These are phyloP conservation scores for Viola pubescens DNA, from an alignment of 441 rosid species.

Conservation along the genomic window DNA sequence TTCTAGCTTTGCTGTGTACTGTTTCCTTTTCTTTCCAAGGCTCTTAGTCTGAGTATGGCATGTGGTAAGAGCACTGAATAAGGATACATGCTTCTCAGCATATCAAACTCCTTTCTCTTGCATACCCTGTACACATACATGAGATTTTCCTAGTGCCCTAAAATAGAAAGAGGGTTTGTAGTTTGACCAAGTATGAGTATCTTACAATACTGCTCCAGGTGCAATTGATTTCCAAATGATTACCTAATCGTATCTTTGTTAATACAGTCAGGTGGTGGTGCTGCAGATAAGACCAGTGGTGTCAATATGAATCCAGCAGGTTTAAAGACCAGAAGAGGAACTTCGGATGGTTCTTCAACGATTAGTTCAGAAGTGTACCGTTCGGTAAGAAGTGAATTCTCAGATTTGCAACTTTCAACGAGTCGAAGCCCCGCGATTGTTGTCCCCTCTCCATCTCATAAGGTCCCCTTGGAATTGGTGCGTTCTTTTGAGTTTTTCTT, in stretches of 20 bases:
- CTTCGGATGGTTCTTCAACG: slow-evolving; percentile 20
- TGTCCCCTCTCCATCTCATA: slow-evolving; percentile 31
- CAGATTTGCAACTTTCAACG: slow-evolving; percentile 29
- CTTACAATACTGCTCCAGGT: not conserved
- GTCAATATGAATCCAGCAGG: slow-evolving; percentile 19
- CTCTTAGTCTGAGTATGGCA: not conserved
- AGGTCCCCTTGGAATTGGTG: slow-evolving; percentile 31
- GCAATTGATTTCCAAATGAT: slow-evolving; percentile 6
- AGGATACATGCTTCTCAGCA: not conserved
- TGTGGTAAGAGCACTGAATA: not conserved
- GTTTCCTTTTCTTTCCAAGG: not conserved
- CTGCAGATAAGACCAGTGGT: slow-evolving; percentile 18
- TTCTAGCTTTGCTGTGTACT: slow-evolving; percentile 6
- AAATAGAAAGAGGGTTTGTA: not conserved
- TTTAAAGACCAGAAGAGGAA: slow-evolving; percentile 26
- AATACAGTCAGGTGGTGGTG: slow-evolving; percentile 32
- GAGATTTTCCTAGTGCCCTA: not conserved
- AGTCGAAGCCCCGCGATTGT: slow-evolving; percentile 32
- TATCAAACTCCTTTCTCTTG: not conserved
- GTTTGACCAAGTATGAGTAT: not conserved
- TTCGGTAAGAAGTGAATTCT: slow-evolving; percentile 34
- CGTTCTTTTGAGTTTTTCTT: slow-evolving; percentile 5
- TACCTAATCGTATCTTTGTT: slow-evolving; percentile 5
- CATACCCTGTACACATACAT: not conserved
- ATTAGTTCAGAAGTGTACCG: slow-evolving; percentile 32